Percentiles rank a stretch among this genome's conserved stretches.
These are phyloP conservation scores for Fusarium globosum DNA, from an alignment of 2,329 filamentous ascomycete species.

Conservation along the genomic window DNA sequence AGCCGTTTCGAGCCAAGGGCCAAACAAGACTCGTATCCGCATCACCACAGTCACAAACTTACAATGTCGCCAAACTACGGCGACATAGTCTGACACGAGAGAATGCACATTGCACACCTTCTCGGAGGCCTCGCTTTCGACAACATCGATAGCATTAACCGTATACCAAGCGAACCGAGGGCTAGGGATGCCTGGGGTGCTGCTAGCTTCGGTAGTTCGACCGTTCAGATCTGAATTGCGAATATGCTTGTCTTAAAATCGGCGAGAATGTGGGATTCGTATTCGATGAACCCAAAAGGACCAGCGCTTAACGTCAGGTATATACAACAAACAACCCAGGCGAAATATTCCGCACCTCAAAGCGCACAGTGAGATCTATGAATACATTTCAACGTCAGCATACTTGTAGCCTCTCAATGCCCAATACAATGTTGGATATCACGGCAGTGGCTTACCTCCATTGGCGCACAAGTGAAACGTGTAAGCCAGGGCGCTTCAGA, in stretches of 20 bases:
- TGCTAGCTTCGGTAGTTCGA: slow-evolving; percentile 20
- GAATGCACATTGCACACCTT: too few relatives aligned
- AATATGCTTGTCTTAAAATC: slow-evolving; percentile 1
- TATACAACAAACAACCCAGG: not conserved
- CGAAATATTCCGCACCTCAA: not conserved
- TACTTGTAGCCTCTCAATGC: not conserved
- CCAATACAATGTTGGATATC: not conserved
- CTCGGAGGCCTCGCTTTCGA: not conserved
- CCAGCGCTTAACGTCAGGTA: not conserved
- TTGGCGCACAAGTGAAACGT: slow-evolving; percentile 11
- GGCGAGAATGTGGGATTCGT: not conserved
- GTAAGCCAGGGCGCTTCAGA: not conserved
- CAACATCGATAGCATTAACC: not conserved
- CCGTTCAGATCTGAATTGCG: slow-evolving; percentile 10
- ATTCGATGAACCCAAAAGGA: not conserved
- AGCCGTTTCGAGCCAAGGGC: not conserved
- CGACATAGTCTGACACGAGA: not conserved
- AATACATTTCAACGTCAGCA: not conserved
- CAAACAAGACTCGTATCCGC: not conserved
- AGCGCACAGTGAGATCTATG: not conserved
- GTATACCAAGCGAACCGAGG: not conserved
- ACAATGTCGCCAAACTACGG: not conserved
- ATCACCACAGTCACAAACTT: not conserved
- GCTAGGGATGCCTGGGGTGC: not conserved
- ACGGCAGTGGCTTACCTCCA: not conserved